phyloP scores from a whole-genome alignment of 2,329 filamentous ascomycete genomes.

The Curvularia hawaiiensis region DNA sequence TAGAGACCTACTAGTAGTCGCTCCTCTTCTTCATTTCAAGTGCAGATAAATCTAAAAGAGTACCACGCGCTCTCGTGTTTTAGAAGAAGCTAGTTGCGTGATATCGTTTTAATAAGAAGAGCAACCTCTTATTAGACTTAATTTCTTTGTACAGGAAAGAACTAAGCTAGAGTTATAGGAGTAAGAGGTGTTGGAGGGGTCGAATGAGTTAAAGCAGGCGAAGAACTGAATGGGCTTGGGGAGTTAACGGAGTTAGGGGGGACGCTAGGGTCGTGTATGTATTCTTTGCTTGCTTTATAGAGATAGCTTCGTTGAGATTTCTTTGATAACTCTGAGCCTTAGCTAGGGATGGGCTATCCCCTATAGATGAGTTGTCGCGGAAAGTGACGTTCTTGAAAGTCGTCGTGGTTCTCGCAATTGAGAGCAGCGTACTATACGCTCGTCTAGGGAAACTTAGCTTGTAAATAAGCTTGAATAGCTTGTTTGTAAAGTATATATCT shows the following conservation, averaged over 20 bases:
- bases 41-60: conserved; percentile 24
- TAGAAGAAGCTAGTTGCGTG: not conserved
- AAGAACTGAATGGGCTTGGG: no score
- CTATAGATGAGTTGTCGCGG: not conserved
- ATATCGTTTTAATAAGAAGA: conserved; percentile 3
- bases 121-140: conserved; percentile 7
- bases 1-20: conserved; percentile 17
- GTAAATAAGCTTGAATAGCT: conserved; percentile 16
- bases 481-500: conserved; percentile 7
- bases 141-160: not conserved
- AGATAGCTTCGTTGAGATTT: not conserved
- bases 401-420: not conserved
- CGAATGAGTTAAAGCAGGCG: no score
- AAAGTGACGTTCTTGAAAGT: not conserved
- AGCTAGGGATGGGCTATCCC: not conserved
- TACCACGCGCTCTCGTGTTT: conserved; percentile 12
- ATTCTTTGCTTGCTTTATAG: not conserved
- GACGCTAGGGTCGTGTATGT: not conserved
- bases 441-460: conserved; percentile 16
- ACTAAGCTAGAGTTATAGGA: not conserved
- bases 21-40: conserved; percentile 10
- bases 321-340: not conserved
- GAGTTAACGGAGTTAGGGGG: not conserved
- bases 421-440: conserved; percentile 11
- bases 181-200: no score